Evolutionary conservation across 495 filamentous ascomycete genomes (phyloP).

Genomic region (Penicillium roqueforti): DNA sequence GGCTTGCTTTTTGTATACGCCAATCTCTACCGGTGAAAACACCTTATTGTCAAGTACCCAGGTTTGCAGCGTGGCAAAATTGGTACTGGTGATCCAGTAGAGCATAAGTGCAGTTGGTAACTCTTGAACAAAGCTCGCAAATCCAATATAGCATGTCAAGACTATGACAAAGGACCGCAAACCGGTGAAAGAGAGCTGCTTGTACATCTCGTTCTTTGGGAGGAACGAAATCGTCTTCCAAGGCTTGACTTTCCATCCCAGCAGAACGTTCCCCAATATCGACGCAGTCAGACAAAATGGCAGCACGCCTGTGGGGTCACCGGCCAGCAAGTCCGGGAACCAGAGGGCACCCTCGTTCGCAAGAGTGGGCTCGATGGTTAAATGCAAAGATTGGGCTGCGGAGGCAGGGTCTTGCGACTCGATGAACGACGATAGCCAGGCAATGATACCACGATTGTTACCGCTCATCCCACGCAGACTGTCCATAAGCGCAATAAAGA

Average conservation of each 20-base stretch:
- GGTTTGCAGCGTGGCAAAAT: constrained; percentile 39
- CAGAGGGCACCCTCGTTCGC: constrained; percentile 70
- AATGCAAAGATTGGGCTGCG: constrained; percentile 11
- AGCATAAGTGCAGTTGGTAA: constrained; percentile 63
- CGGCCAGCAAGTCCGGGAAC: constrained; percentile 69
- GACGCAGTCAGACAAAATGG: constrained; percentile 51
- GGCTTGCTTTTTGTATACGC: constrained; percentile 15
- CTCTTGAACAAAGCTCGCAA: constrained; percentile 31
- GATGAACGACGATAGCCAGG: constrained; percentile 30
- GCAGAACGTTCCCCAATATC: constrained; percentile 35
- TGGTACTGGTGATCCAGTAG: constrained; percentile 64
- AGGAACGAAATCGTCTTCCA: constrained; percentile 23
- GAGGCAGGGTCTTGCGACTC: constrained; percentile 4
- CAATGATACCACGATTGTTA: constrained; percentile 49
- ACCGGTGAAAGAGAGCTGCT: constrained; percentile 10
- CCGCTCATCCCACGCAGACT: constrained; percentile 62
- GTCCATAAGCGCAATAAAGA: constrained; percentile 68
- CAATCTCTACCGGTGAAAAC: constrained; percentile 26
- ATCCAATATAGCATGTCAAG: constrained; percentile 31
- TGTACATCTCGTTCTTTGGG: constrained; percentile 25
- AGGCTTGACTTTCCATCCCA: constrained; percentile 28
- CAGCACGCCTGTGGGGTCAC: constrained; percentile 66
- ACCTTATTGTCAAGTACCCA: constrained; percentile 34
- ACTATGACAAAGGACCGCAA: constrained; percentile 28
- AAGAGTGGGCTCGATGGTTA: constrained; percentile 51